Conservation (phyloP, 2,329 filamentous ascomycete species). For the Aspergillus sp. region DNA sequence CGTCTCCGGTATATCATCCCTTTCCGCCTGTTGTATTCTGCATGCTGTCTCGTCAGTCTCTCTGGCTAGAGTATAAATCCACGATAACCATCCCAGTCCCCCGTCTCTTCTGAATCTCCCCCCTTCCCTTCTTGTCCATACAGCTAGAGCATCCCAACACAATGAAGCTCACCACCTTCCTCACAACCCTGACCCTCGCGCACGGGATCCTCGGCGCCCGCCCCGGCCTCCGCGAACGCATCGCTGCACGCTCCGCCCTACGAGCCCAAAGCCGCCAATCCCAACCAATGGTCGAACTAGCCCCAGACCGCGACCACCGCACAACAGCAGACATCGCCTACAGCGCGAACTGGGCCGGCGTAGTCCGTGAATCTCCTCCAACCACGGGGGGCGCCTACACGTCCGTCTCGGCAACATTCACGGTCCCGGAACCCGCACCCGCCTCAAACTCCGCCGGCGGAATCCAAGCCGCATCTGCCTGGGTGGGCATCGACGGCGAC, state of each 20-base stretch:
- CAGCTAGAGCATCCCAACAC: conserved; percentile 5
- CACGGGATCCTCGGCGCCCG: conserved; percentile 27
- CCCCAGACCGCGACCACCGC: conserved; percentile 10
- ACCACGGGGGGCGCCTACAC: conserved; percentile 48
- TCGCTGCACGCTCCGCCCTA: conserved; percentile 23
- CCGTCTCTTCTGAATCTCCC: no score
- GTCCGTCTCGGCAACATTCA: conserved; percentile 46
- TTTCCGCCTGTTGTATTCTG: no score
- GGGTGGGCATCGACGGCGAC: conserved; percentile 64
- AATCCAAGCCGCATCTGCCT: conserved; percentile 52
- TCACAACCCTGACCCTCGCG: conserved; percentile 25
- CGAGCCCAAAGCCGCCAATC: conserved; percentile 23
- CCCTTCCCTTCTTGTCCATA: neutral
- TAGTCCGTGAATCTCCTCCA: conserved; percentile 49
- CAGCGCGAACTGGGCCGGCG: conserved; percentile 61
- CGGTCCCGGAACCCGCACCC: conserved; percentile 48
- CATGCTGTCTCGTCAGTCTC: no score
- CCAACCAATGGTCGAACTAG: conserved; percentile 19
- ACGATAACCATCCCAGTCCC: no score
- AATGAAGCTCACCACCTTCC: conserved; percentile 30
- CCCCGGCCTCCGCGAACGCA: conserved; percentile 27
- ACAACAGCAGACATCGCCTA: conserved; percentile 46
- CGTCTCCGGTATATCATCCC: no score
- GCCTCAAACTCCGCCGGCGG: conserved; percentile 19
- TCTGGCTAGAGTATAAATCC: no score